A percentile compares a stretch with the other conserved stretches of the same genome.
Conservation (phyloP, 129 eudicot genomes). For the Flaveria sonorensis region DNA sequence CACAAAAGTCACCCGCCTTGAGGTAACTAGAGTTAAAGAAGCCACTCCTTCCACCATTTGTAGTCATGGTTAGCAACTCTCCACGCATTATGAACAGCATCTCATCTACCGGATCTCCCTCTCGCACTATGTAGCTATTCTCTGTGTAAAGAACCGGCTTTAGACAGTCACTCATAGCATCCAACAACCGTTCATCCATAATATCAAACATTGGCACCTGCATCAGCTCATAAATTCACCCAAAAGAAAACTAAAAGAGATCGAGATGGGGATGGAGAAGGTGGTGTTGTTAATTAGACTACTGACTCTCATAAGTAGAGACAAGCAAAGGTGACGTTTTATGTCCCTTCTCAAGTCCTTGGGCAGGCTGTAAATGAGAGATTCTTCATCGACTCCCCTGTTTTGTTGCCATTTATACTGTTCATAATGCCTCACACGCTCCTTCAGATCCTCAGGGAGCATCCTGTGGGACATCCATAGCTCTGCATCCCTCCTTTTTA, state of each 20-base stretch:
- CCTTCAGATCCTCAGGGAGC: constrained; percentile 73
- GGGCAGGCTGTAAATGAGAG: constrained; percentile 64
- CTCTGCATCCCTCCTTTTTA: constrained; percentile 80
- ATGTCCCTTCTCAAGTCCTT: constrained; percentile 82
- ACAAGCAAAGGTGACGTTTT: constrained; percentile 79
- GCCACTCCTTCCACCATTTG: constrained; percentile 75
- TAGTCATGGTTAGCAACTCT: constrained; percentile 54
- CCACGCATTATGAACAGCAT: constrained; percentile 90
- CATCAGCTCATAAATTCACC: neutral
- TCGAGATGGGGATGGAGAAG: too few relatives aligned
- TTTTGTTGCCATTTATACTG: constrained; percentile 92
- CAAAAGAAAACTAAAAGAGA: too few relatives aligned
- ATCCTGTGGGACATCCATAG: constrained; percentile 92
- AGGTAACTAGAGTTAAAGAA: constrained; percentile 70
- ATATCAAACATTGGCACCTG: constrained; percentile 81
- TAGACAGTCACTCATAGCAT: constrained; percentile 76
- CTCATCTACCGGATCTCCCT: constrained; percentile 91
- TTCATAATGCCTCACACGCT: constrained; percentile 68
- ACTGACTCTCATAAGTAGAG: constrained; percentile 71
- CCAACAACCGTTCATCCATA: constrained; percentile 74
- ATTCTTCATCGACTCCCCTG: constrained; percentile 85
- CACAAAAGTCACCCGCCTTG: constrained; percentile 75
- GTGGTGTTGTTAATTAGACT: neutral
- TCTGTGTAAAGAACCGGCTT: constrained; percentile 75
- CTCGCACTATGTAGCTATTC: constrained; percentile 62